Percentiles rank a stretch among this genome's conserved stretches.
phyloP scores from a whole-genome alignment of 1,284 basidiomycete species.

The Fistulina hepatica region DNA sequence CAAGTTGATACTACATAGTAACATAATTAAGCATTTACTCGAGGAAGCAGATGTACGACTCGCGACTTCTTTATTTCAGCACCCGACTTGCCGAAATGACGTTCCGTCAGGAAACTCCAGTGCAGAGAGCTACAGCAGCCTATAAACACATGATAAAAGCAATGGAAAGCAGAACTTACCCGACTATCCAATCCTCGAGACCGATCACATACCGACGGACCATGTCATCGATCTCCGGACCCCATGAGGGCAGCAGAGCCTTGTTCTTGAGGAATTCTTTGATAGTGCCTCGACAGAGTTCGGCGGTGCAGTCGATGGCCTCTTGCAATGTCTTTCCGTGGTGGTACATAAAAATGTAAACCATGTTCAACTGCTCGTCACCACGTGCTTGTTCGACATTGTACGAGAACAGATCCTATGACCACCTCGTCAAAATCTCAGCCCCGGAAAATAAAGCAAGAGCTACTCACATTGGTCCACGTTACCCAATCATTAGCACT shows the following conservation, averaged over 20 bases:
- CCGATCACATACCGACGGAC: constrained; percentile 40
- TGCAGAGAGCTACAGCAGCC: constrained; percentile 30
- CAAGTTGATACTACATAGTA: no score
- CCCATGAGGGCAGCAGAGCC: constrained; percentile 39
- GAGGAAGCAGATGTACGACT: constrained; percentile 34
- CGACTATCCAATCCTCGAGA: constrained; percentile 47
- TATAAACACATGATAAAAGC: constrained; percentile 5
- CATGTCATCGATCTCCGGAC: constrained; percentile 36
- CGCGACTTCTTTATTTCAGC: constrained; percentile 35
- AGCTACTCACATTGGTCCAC: constrained; percentile 48
- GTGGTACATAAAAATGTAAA: constrained; percentile 44
- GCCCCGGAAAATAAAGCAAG: constrained; percentile 1
- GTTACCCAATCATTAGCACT: constrained; percentile 47
- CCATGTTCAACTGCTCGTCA: constrained; percentile 52
- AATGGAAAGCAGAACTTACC: constrained; percentile 23
- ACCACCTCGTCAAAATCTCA: constrained; percentile 1
- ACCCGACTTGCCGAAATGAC: constrained; percentile 44
- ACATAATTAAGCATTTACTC: no score
- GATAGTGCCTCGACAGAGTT: constrained; percentile 37
- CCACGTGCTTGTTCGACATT: constrained; percentile 48
- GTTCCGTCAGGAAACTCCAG: constrained; percentile 47
- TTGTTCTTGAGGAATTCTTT: constrained; percentile 35
- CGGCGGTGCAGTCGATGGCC: constrained; percentile 43
- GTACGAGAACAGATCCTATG: constrained; percentile 53
- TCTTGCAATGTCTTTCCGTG: constrained; percentile 36